Conservation (phyloP, 352 stramenopile genomes). For the Globisporangium recalcitrans region DNA sequence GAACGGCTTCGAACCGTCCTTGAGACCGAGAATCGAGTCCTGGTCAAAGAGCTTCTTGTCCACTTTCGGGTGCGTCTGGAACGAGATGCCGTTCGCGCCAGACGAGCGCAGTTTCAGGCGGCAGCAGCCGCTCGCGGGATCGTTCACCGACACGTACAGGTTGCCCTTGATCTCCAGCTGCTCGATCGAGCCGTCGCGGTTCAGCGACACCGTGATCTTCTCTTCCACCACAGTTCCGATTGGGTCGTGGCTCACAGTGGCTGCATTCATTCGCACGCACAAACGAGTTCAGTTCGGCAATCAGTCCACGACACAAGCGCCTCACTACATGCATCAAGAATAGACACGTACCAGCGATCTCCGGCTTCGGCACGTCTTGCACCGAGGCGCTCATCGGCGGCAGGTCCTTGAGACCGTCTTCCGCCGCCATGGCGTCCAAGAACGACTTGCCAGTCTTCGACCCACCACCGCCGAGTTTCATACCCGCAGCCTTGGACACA, state of each 20-base stretch:
- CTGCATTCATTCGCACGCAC: slow-evolving; percentile 4
- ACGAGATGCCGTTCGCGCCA: slow-evolving; percentile 63
- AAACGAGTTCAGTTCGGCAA: background rate
- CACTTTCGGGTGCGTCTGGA: slow-evolving; percentile 86
- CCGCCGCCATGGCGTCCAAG: slow-evolving; percentile 80
- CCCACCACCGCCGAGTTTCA: slow-evolving; percentile 44
- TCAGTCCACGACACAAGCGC: background rate
- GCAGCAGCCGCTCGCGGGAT: slow-evolving; percentile 60
- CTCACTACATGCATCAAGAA: background rate
- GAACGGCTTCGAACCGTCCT: slow-evolving; percentile 82
- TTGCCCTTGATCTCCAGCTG: slow-evolving; percentile 86
- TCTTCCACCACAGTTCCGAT: slow-evolving; percentile 82
- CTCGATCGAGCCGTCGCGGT: slow-evolving; percentile 74
- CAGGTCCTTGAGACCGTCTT: slow-evolving; percentile 84
- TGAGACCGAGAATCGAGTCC: slow-evolving; percentile 72
- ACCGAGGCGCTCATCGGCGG: slow-evolving; percentile 73
- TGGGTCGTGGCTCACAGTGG: slow-evolving; percentile 71
- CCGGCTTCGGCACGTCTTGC: slow-evolving; percentile 51
- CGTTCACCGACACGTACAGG: slow-evolving; percentile 81
- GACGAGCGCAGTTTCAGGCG: slow-evolving; percentile 70
- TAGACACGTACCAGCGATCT: slow-evolving; percentile 28
- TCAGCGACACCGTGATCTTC: slow-evolving; percentile 83
- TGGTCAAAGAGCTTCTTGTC: slow-evolving; percentile 86
- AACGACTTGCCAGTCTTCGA: slow-evolving; percentile 72
- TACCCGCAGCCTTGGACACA: slow-evolving; percentile 51